A percentile compares a stretch with the other conserved stretches of the same genome.
phyloP scores from a whole-genome alignment of 164 flowering plant species.

The Vitis vinifera region ASM3070453v1 NC_081817.1:3417501-3418000 shows the following conservation, averaged over 20 bases:
- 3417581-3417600: constrained; percentile 10
- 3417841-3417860: background rate
- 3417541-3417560: constrained; percentile 12
- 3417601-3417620: constrained; percentile 14
- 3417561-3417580: constrained; percentile 23
- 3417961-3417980: no score
- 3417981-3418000: no score
- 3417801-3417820: background rate
- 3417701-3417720: constrained; percentile 24
- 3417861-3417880: constrained; percentile 37
- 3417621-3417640: constrained; percentile 26
- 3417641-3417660: constrained; percentile 19
- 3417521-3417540: background rate
- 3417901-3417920: constrained; percentile 18
- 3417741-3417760: constrained; percentile 15
- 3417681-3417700: constrained; percentile 17
- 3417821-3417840: background rate
- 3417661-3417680: constrained; percentile 32
- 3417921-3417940: constrained; percentile 18
- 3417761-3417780: constrained; percentile 20
- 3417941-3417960: constrained; percentile 15
- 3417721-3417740: constrained; percentile 19
- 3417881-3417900: constrained; percentile 24
- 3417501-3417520: no score
- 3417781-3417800: constrained; percentile 20